Conservation (phyloP, 2,329 filamentous ascomycete species). For the Fusarium torulosum region DNA sequence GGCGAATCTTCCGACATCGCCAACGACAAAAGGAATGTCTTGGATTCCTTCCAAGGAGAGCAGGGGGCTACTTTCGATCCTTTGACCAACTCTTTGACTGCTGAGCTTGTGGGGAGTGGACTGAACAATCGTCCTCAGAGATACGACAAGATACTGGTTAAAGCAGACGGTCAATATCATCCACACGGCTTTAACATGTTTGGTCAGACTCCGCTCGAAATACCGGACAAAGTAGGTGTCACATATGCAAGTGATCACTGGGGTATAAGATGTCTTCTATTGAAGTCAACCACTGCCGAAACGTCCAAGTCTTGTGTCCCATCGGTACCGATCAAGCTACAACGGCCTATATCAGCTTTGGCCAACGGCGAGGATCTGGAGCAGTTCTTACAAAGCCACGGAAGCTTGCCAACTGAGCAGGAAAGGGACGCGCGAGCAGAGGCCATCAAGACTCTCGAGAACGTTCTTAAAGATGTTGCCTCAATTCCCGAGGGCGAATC, state of each 20-base stretch:
- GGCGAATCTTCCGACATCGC: constrained; percentile 55
- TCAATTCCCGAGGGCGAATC: constrained; percentile 14
- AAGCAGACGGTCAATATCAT: constrained; percentile 53
- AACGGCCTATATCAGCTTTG: constrained; percentile 50
- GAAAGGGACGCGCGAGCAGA: constrained; percentile 58
- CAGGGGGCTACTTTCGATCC: constrained; percentile 76
- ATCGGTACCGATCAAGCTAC: constrained; percentile 48
- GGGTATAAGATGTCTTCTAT: constrained; percentile 64
- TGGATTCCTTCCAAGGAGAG: constrained; percentile 66
- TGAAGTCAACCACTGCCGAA: constrained; percentile 17
- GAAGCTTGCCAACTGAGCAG: constrained; percentile 60
- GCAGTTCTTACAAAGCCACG: constrained; percentile 53
- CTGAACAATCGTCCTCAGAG: constrained; percentile 70
- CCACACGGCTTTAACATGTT: constrained; percentile 67
- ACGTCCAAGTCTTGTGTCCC: constrained; percentile 5
- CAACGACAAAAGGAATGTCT: constrained; percentile 44
- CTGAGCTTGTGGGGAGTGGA: constrained; percentile 60
- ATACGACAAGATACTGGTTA: constrained; percentile 73
- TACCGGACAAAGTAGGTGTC: neutral
- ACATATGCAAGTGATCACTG: constrained; percentile 68
- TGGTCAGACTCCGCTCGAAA: constrained; percentile 53
- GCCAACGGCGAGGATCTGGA: constrained; percentile 53
- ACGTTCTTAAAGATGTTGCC: constrained; percentile 55
- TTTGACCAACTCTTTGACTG: constrained; percentile 66
- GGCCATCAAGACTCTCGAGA: constrained; percentile 61